A percentile compares a stretch with the other conserved stretches of the same genome.
These are phyloP conservation scores for Scenedesmus sp. DNA, from an alignment of 163 green algal species.

Conservation along the genomic window DNA sequence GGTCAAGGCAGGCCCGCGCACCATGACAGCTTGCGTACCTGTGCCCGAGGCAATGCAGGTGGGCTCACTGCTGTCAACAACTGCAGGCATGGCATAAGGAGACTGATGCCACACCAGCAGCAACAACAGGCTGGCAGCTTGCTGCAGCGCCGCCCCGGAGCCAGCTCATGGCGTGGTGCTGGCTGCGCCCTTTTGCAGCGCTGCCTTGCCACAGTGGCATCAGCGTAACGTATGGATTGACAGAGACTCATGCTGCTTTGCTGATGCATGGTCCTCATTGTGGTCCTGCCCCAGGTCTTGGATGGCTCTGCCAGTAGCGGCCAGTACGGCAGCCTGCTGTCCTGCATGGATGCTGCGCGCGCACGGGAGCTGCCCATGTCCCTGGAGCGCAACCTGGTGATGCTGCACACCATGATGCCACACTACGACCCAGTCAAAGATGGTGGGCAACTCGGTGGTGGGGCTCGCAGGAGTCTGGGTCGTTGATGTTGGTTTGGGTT, in stretches of 20 bases:
- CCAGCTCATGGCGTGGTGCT: too few relatives aligned
- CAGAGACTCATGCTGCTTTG: neutral
- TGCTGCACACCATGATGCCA: constrained; percentile 84
- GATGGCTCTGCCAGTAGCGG: neutral
- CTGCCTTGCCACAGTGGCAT: too few relatives aligned
- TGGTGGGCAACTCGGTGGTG: constrained; percentile 18
- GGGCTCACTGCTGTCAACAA: neutral
- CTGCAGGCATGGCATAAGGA: neutral
- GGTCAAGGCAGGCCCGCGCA: constrained; percentile 55
- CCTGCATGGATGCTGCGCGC: constrained; percentile 59
- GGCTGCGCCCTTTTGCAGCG: neutral
- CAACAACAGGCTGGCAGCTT: neutral
- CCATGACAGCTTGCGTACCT: constrained; percentile 62
- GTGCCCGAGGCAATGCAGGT: constrained; percentile 54
- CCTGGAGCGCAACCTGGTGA: constrained; percentile 70
- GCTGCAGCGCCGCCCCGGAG: too few relatives aligned
- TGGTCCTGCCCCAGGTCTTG: constrained; percentile 16
- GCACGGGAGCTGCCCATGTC: constrained; percentile 58
- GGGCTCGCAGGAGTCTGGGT: neutral
- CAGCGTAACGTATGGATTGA: neutral
- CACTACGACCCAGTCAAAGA: constrained; percentile 81
- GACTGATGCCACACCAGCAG: neutral
- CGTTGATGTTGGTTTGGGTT: too few relatives aligned
- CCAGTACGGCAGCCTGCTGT: constrained; percentile 53
- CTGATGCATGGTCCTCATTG: neutral